Percentiles rank a stretch among this genome's conserved stretches.
These are phyloP conservation scores for Penicillium aurantiogriseum DNA, from an alignment of 2,329 filamentous ascomycete species.

Conservation along the genomic window DNA sequence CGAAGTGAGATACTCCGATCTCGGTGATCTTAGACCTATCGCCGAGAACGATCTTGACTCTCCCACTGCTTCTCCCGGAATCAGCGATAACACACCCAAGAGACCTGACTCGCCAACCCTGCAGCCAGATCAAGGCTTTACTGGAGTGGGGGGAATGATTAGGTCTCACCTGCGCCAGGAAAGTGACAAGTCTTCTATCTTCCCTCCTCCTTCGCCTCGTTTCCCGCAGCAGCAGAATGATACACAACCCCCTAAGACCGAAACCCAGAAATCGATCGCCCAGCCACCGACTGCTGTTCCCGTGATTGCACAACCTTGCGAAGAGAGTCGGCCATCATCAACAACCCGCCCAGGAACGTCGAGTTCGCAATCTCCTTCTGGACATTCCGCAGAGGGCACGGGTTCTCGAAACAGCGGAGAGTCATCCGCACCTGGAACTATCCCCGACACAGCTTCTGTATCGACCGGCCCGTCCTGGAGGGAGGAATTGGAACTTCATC, in stretches of 20 bases:
- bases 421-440: slow-evolving; percentile 11
- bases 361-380: slow-evolving; percentile 12
- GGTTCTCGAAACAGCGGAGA: slow-evolving; percentile 16
- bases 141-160: slow-evolving; percentile 62
- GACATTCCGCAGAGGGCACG: slow-evolving; percentile 12
- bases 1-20: slow-evolving; percentile 40
- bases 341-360: slow-evolving; percentile 2
- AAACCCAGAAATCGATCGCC: neutral
- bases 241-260: slow-evolving; percentile 4
- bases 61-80: neutral
- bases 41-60: slow-evolving; percentile 33
- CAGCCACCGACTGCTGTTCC: neutral
- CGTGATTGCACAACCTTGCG: neutral
- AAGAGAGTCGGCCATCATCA: neutral
- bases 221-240: slow-evolving; percentile 37
- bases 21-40: slow-evolving; percentile 42
- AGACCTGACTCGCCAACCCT: slow-evolving; percentile 74
- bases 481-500: slow-evolving; percentile 46
- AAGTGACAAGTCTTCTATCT: slow-evolving; percentile 79
- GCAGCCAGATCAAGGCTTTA: slow-evolving; percentile 63
- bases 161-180: slow-evolving; percentile 78
- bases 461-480: slow-evolving; percentile 44
- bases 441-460: neutral
- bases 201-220: slow-evolving; percentile 51
- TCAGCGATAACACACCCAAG: slow-evolving; percentile 20